Conservation (phyloP, 2,329 filamentous ascomycete species). For the Cadophora malorum region DNA sequence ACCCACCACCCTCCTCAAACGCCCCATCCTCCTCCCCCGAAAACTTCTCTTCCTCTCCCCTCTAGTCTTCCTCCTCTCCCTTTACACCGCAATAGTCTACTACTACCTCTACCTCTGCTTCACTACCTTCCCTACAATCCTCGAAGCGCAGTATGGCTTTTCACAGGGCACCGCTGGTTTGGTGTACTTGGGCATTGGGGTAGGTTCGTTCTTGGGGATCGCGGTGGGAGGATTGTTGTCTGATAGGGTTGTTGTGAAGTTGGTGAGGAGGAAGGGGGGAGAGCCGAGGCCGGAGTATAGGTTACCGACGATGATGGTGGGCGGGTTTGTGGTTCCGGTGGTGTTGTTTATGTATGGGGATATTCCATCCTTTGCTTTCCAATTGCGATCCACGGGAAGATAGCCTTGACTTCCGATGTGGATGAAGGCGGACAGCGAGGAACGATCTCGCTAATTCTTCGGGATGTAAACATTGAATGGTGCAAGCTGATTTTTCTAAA, state of each 20-base stretch:
- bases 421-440: neutral
- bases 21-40: slow-evolving; percentile 47
- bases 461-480: neutral
- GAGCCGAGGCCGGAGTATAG: slow-evolving; percentile 46
- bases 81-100: slow-evolving; percentile 58
- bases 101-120: slow-evolving; percentile 57
- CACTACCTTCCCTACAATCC: slow-evolving; percentile 56
- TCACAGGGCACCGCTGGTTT: slow-evolving; percentile 48
- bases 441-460: neutral
- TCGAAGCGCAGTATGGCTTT: slow-evolving; percentile 50
- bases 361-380: neutral
- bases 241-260: slow-evolving; percentile 50
- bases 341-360: slow-evolving; percentile 54
- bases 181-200: slow-evolving; percentile 50
- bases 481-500: neutral
- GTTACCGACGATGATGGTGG: slow-evolving; percentile 51
- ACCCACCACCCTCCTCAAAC: neutral
- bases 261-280: slow-evolving; percentile 35
- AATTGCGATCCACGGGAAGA: neutral
- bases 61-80: slow-evolving; percentile 49
- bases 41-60: slow-evolving; percentile 48
- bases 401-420: neutral
- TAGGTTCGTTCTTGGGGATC: slow-evolving; percentile 49
- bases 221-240: slow-evolving; percentile 48
- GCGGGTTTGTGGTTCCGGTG: slow-evolving; percentile 49